These are phyloP conservation scores for Sporisorium iseilematis-ciliati DNA, from an alignment of 1,284 basidiomycete species.

Conservation along the genomic window DNA sequence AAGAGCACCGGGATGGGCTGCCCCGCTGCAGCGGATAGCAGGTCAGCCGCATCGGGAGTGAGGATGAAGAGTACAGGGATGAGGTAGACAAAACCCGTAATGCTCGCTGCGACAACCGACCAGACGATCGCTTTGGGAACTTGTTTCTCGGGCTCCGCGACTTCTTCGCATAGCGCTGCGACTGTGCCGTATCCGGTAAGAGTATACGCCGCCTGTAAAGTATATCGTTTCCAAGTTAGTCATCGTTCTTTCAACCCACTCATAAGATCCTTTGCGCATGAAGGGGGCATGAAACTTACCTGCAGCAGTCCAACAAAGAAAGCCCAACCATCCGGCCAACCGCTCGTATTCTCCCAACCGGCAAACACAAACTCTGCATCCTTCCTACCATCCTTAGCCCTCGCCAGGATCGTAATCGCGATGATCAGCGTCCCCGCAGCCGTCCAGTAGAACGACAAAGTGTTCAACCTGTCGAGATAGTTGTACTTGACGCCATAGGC, in stretches of 20 bases:
- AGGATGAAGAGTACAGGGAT: constrained; percentile 72
- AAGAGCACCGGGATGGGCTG: constrained; percentile 72
- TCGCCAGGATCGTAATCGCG: constrained; percentile 71
- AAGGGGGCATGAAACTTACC: constrained; percentile 20
- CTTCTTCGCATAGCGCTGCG: constrained; percentile 70
- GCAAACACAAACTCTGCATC: constrained; percentile 70
- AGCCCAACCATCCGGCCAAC: constrained; percentile 64
- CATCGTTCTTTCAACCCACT: too few relatives aligned
- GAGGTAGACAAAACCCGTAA: constrained; percentile 72
- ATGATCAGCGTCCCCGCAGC: constrained; percentile 71
- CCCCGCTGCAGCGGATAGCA: constrained; percentile 70
- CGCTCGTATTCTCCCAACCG: constrained; percentile 70
- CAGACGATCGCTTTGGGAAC: constrained; percentile 64
- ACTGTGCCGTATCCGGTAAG: constrained; percentile 67
- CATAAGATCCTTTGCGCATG: too few relatives aligned
- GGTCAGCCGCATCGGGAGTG: constrained; percentile 69
- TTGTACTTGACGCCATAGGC: constrained; percentile 57
- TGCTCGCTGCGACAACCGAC: constrained; percentile 71
- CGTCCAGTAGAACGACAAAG: constrained; percentile 72
- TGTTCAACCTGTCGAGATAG: constrained; percentile 66
- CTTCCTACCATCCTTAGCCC: constrained; percentile 69
- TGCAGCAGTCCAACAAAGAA: constrained; percentile 72
- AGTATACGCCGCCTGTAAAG: too few relatives aligned
- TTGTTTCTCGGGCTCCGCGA: constrained; percentile 66
- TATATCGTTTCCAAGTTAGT: too few relatives aligned